Conservation (phyloP, 768 basidiomycete species). For the Termitomyces sp. region DNA sequence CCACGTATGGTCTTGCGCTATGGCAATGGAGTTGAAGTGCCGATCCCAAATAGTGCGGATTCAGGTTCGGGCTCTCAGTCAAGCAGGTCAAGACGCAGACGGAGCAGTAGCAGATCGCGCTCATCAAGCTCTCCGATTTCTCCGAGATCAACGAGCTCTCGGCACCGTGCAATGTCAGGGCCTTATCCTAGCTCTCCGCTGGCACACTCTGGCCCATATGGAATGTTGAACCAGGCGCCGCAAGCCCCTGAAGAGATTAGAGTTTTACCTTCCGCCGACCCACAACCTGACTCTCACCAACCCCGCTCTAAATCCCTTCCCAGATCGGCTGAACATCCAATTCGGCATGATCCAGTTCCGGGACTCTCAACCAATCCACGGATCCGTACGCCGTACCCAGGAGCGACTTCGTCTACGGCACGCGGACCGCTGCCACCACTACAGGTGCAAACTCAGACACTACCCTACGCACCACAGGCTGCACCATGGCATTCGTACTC, state of each 20-base stretch:
- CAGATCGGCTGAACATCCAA: slow-evolving; percentile 26
- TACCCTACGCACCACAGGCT: slow-evolving; percentile 17
- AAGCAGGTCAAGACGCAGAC: slow-evolving; percentile 18
- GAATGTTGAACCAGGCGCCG: slow-evolving; percentile 15
- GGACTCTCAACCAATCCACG: slow-evolving; percentile 19
- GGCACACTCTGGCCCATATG: slow-evolving; percentile 22
- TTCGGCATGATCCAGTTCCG: slow-evolving; percentile 14
- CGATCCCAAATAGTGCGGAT: slow-evolving; percentile 43
- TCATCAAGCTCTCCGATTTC: slow-evolving; percentile 21
- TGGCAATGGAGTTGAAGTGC: slow-evolving; percentile 57
- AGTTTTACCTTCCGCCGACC: slow-evolving; percentile 46
- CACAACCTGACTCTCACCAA: slow-evolving; percentile 26
- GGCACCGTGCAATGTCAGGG: slow-evolving; percentile 35
- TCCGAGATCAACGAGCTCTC: slow-evolving; percentile 16
- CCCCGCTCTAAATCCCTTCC: slow-evolving; percentile 43
- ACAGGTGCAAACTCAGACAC: not conserved
- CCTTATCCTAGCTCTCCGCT: slow-evolving; percentile 28
- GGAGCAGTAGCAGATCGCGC: slow-evolving; percentile 19
- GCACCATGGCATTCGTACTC: slow-evolving; percentile 31
- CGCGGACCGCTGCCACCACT: slow-evolving; percentile 5
- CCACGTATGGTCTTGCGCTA: slow-evolving; percentile 72
- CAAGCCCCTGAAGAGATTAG: slow-evolving; percentile 57
- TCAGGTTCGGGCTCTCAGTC: slow-evolving; percentile 14
- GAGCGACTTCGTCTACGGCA: slow-evolving; percentile 1
- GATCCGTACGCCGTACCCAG: slow-evolving; percentile 13